phyloP scores from a whole-genome alignment of 176 grass and related monocot species.

The Elaeis guineensis region DNA sequence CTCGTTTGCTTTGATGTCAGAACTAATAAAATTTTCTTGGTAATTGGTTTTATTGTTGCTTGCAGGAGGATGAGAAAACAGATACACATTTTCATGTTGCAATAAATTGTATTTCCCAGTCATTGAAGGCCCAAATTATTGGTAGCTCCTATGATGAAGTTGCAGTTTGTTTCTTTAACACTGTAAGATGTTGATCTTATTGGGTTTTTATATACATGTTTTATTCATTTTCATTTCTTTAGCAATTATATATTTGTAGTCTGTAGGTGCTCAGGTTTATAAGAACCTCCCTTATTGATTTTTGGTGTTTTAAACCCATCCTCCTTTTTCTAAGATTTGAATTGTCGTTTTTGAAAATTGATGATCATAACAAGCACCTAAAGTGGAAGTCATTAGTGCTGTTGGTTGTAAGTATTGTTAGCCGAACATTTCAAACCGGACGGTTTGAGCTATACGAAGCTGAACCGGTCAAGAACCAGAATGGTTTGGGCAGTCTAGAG shows the following conservation, averaged over 20 bases:
- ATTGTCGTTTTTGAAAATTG: too few relatives aligned
- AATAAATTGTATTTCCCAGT: slow-evolving; percentile 52
- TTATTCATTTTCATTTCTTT: slow-evolving; percentile 2
- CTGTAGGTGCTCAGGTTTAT: too few relatives aligned
- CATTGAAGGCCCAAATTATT: slow-evolving; percentile 78
- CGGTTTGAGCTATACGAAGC: too few relatives aligned
- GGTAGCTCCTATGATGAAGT: slow-evolving; percentile 84
- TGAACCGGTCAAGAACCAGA: too few relatives aligned
- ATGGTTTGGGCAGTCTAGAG: too few relatives aligned
- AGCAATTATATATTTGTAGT: neutral
- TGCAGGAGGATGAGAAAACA: slow-evolving; percentile 36
- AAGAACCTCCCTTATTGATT: too few relatives aligned
- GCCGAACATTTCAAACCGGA: too few relatives aligned
- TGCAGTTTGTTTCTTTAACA: slow-evolving; percentile 89
- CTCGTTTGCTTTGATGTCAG: too few relatives aligned
- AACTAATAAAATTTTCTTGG: neutral
- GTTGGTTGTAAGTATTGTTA: too few relatives aligned
- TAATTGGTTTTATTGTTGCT: slow-evolving; percentile 3
- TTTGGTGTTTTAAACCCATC: neutral
- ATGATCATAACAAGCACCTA: too few relatives aligned
- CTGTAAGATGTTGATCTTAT: slow-evolving; percentile 34
- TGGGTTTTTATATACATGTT: neutral
- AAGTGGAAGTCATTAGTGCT: too few relatives aligned
- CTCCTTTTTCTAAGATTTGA: slow-evolving; percentile 6
- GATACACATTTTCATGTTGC: slow-evolving; percentile 71